Conservation (phyloP, 75 land plant species). For the Sequoiadendron giganteum region DNA sequence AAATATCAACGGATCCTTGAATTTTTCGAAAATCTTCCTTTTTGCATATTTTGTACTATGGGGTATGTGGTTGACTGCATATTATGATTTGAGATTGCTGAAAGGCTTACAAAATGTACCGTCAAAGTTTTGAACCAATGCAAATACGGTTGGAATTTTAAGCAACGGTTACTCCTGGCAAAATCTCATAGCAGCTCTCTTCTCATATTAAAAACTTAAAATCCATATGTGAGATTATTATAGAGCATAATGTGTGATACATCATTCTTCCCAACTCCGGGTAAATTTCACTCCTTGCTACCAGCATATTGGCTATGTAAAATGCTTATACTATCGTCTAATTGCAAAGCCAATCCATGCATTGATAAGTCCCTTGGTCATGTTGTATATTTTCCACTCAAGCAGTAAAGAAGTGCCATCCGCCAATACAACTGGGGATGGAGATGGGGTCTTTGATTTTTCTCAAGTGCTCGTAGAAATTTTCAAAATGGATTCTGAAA, state of each 20-base stretch:
- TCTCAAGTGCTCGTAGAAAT: too few relatives aligned
- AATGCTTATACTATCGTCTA: background rate
- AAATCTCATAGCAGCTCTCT: background rate
- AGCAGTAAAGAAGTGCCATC: too few relatives aligned
- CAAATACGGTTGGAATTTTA: background rate
- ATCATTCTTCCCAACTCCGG: background rate
- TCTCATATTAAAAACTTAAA: background rate
- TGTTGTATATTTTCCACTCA: too few relatives aligned
- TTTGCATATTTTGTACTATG: background rate
- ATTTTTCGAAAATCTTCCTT: background rate
- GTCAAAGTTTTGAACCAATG: background rate
- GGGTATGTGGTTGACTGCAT: background rate
- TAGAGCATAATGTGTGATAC: background rate
- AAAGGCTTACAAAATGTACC: background rate
- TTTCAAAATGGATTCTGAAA: too few relatives aligned
- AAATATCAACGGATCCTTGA: background rate
- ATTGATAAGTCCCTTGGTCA: too few relatives aligned
- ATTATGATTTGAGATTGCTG: background rate
- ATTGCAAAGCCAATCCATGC: background rate
- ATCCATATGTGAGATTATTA: too few relatives aligned
- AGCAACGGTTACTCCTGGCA: background rate
- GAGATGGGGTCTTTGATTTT: too few relatives aligned
- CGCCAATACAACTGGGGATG: too few relatives aligned
- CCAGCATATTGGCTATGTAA: background rate
- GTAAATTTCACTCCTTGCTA: background rate